phyloP scores from a whole-genome alignment of 2,329 filamentous ascomycete genomes.

The Neonectria faginata region DNA sequence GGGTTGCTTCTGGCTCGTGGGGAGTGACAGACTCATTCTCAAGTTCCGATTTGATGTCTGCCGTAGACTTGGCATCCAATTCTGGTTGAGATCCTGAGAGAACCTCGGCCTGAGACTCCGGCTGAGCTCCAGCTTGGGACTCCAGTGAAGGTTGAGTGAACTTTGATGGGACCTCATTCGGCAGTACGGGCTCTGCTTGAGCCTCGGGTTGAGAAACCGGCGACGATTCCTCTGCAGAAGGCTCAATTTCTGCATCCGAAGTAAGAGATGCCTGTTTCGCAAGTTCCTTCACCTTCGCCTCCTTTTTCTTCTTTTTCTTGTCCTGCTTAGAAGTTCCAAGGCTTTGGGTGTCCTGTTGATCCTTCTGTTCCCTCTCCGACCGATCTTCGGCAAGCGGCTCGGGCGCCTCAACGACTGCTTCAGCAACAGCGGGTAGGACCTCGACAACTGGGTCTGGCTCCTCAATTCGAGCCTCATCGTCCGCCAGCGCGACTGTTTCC shows the following conservation, averaged over 20 bases:
- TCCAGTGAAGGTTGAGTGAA: background rate
- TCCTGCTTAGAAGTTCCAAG: constrained; percentile 28
- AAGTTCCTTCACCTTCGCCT: constrained; percentile 1
- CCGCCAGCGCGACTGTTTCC: background rate
- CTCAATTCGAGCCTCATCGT: background rate
- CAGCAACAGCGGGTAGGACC: background rate
- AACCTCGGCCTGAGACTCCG: background rate
- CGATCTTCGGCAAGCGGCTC: background rate
- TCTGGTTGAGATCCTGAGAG: background rate
- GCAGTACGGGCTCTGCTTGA: constrained; percentile 19
- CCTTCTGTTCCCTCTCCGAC: constrained; percentile 5
- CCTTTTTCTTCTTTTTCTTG: constrained; percentile 36
- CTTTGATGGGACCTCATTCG: constrained; percentile 15
- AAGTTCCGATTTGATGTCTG: constrained; percentile 1
- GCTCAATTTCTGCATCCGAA: background rate
- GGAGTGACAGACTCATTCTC: constrained; percentile 17
- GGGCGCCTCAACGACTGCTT: background rate
- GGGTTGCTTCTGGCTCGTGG: constrained; percentile 12
- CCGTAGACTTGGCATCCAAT: background rate
- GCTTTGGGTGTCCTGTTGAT: background rate
- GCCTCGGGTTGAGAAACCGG: background rate
- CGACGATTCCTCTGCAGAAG: constrained; percentile 4
- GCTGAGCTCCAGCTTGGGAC: constrained; percentile 1
- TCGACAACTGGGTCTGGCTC: constrained; percentile 5
- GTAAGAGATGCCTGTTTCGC: background rate